phyloP scores from a whole-genome alignment of 352 stramenopile species.

The Phytopythium helicoides region DNA sequence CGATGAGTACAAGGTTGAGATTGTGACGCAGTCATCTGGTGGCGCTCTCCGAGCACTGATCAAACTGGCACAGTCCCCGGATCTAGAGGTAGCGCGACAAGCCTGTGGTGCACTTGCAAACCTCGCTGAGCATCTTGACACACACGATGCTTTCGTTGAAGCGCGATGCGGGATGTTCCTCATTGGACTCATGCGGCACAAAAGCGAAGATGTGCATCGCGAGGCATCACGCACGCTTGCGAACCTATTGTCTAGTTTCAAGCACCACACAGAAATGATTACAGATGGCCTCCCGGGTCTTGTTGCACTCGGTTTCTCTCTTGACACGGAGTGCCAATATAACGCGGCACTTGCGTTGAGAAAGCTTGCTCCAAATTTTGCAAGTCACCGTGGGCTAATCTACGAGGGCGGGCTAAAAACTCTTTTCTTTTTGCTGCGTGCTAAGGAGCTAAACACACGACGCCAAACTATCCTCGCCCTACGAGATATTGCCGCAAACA shows the following conservation, averaged over 20 bases:
- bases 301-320: conserved; percentile 86
- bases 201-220: conserved; percentile 91
- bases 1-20: conserved; percentile 90
- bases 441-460: conserved; percentile 91
- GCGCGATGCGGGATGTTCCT: conserved; percentile 69
- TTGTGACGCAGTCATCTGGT: conserved; percentile 56
- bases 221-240: conserved; percentile 91
- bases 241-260: conserved; percentile 93
- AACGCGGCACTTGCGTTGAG: conserved; percentile 92
- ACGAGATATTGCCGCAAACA: conserved; percentile 88
- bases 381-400: conserved; percentile 85
- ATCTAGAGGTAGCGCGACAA: conserved; percentile 91
- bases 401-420: conserved; percentile 89
- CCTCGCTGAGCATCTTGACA: conserved; percentile 93
- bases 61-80: conserved; percentile 82
- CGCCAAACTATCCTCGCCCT: conserved; percentile 88
- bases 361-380: conserved; percentile 92
- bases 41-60: conserved; percentile 80
- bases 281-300: conserved; percentile 87
- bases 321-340: conserved; percentile 94
- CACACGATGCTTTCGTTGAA: conserved; percentile 87
- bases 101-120: conserved; percentile 93
- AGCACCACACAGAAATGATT: conserved; percentile 92
- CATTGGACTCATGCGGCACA: conserved; percentile 81
- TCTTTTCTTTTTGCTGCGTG: conserved; percentile 90